A percentile compares a stretch with the other conserved stretches of the same genome.
phyloP scores from a whole-genome alignment of 331 rosid genomes.

The Prunus yedoensis region DNA sequence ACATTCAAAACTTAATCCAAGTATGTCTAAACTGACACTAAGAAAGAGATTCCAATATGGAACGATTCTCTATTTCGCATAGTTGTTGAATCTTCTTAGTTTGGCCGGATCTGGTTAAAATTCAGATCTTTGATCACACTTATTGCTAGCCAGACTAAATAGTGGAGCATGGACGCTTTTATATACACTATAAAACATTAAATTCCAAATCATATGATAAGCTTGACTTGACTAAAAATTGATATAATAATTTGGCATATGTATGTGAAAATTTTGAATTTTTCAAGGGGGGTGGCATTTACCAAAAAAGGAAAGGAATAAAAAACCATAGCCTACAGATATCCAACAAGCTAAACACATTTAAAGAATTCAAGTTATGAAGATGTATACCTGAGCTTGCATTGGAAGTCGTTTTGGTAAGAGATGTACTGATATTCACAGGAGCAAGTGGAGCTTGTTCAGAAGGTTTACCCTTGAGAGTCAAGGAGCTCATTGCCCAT shows the following conservation, averaged over 20 bases:
- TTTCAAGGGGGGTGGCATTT: no score
- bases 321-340: neutral
- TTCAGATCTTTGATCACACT: no score
- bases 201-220: no score
- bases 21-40: no score
- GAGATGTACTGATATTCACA: conserved; percentile 48
- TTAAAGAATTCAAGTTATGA: conserved; percentile 11
- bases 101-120: no score
- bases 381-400: conserved; percentile 62
- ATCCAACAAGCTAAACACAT: conserved; percentile 12
- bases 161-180: no score
- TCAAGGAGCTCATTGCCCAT: conserved; percentile 99
- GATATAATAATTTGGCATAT: no score
- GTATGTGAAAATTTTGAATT: no score
- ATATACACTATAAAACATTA: no score
- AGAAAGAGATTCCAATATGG: no score
- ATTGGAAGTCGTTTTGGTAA: conserved; percentile 53
- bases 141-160: no score
- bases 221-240: no score
- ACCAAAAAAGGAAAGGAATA: neutral
- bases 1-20: neutral
- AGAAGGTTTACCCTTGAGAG: conserved; percentile 89
- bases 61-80: neutral
- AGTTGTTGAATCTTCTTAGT: neutral
- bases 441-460: conserved; percentile 76